These are phyloP conservation scores for Starmera pachycereana DNA, from an alignment of 805 yeast genomes.

Conservation along the genomic window DNA sequence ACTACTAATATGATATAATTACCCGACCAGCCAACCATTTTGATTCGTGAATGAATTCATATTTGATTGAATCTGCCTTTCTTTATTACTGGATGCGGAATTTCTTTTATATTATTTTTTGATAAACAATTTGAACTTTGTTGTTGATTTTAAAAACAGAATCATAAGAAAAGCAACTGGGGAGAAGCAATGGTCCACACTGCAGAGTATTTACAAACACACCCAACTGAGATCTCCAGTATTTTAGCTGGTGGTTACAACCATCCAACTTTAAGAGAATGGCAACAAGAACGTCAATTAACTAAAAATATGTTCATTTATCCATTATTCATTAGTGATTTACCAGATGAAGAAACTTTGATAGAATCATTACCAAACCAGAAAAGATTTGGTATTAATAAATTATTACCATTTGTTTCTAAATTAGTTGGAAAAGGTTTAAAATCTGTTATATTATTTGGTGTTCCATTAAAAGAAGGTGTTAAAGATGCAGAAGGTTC, in stretches of 20 bases:
- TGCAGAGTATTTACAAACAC: conserved; percentile 57
- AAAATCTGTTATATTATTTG: conserved; percentile 79
- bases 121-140: too few relatives aligned
- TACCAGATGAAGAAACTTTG: conserved; percentile 64
- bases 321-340: conserved; percentile 80
- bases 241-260: conserved; percentile 90
- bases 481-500: conserved; percentile 76
- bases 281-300: conserved; percentile 85
- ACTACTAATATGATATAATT: too few relatives aligned
- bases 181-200: conserved; percentile 39
- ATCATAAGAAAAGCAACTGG: background rate
- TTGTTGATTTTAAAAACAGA: too few relatives aligned
- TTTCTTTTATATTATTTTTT: too few relatives aligned
- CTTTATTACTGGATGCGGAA: too few relatives aligned
- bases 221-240: conserved; percentile 57
- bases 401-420: conserved; percentile 59
- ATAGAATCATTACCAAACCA: conserved; percentile 83
- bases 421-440: conserved; percentile 73
- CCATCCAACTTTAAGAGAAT: conserved; percentile 77
- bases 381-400: conserved; percentile 77
- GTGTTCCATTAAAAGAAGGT: conserved; percentile 73
- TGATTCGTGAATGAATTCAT: too few relatives aligned
- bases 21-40: too few relatives aligned
- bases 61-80: too few relatives aligned
- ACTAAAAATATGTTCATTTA: conserved; percentile 84